Conservation (phyloP, 192 early-diverging fungal species). For the Podila horticola region DNA sequence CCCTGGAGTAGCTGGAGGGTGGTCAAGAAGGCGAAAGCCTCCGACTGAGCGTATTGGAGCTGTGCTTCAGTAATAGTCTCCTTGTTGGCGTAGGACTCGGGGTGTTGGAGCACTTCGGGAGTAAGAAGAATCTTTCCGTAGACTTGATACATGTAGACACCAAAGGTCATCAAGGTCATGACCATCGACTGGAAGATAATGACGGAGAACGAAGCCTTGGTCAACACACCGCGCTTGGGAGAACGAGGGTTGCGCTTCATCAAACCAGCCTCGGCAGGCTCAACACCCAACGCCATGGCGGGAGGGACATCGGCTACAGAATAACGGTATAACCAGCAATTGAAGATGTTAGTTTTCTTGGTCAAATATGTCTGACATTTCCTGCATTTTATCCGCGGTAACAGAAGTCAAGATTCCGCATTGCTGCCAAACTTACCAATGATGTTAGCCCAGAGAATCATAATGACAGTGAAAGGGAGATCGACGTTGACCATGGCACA, state of each 20-base stretch:
- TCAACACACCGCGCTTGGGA: constrained; percentile 79
- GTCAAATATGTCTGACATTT: too few species aligned
- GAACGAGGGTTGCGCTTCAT: constrained; percentile 86
- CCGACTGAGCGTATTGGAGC: constrained; percentile 47
- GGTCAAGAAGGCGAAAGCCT: constrained; percentile 82
- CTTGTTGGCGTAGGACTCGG: too few species aligned
- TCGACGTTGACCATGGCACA: constrained; percentile 75
- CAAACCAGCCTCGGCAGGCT: constrained; percentile 83
- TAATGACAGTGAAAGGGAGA: constrained; percentile 88
- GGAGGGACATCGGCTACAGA: constrained; percentile 89
- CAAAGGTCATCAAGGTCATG: constrained; percentile 74
- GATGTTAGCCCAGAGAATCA: constrained; percentile 97
- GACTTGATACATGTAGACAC: constrained; percentile 63
- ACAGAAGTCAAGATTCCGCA: not conserved
- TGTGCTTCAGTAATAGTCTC: not conserved
- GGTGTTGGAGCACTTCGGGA: too few species aligned
- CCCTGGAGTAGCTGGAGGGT: constrained; percentile 89
- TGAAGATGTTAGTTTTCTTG: not conserved
- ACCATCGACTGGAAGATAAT: constrained; percentile 74
- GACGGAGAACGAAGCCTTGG: constrained; percentile 57
- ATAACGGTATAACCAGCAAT: not conserved
- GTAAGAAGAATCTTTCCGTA: not conserved
- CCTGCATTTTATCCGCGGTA: too few species aligned
- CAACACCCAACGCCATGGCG: constrained; percentile 91
- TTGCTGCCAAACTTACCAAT: constrained; percentile 60